Percentiles rank a stretch among this genome's conserved stretches.
phyloP scores from a whole-genome alignment of 1,139 yeast species.

The Yamadazyma taylorii region DNA sequence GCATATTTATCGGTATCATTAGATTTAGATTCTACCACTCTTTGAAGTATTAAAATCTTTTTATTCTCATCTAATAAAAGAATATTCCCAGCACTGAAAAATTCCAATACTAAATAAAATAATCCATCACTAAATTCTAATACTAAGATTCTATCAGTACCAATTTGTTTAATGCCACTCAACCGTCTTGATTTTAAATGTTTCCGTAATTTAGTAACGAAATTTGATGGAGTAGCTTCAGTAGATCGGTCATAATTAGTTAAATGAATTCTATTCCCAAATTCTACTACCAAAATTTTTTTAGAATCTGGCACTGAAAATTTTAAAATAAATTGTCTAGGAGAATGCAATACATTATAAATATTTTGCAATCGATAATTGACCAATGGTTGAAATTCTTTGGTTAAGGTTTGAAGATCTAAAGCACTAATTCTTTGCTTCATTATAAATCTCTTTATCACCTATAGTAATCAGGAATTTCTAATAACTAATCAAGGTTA shows the following conservation, averaged over 20 bases:
- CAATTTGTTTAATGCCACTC: constrained; percentile 70
- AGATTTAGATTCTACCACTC: constrained; percentile 74
- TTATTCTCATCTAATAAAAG: constrained; percentile 68
- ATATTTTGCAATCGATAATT: constrained; percentile 81
- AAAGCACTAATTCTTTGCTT: constrained; percentile 86
- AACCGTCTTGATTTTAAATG: constrained; percentile 81
- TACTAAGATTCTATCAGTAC: constrained; percentile 77
- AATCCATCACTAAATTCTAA: constrained; percentile 80
- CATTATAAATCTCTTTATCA: background rate
- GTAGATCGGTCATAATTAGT: constrained; percentile 82
- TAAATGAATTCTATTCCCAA: constrained; percentile 79
- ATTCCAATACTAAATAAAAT: constrained; percentile 79
- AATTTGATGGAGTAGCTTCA: constrained; percentile 79
- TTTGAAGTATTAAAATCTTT: constrained; percentile 70
- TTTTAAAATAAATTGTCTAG: constrained; percentile 74
- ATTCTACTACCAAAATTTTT: constrained; percentile 71
- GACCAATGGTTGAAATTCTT: constrained; percentile 62
- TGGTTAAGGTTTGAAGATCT: constrained; percentile 70
- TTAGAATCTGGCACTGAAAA: constrained; percentile 85
- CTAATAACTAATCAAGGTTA: background rate
- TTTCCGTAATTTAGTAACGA: constrained; percentile 82
- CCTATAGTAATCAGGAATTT: background rate
- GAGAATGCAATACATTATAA: constrained; percentile 73
- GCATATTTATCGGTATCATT: constrained; percentile 52
- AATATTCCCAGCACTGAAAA: constrained; percentile 93